These are phyloP conservation scores for Trametopsis cervina DNA, from an alignment of 768 basidiomycete species.

Conservation along the genomic window DNA sequence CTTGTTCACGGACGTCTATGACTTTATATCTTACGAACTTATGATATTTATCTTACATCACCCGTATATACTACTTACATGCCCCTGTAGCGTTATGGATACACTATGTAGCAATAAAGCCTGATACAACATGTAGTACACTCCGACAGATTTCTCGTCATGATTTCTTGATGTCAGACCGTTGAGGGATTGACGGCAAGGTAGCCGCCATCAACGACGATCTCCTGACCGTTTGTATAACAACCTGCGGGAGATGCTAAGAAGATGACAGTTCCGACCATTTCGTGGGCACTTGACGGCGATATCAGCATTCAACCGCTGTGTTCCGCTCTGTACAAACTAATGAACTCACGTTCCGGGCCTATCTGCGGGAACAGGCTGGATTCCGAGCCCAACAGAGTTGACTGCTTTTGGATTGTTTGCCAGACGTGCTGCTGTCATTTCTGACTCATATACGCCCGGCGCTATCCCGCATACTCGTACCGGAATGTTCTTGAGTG, in stretches of 20 bases:
- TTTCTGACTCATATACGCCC: conserved; percentile 70
- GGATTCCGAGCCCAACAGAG: conserved; percentile 50
- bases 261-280: conserved; percentile 74
- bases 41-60: background rate
- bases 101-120: background rate
- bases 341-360: conserved; percentile 55
- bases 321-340: background rate
- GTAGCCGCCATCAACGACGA: conserved; percentile 73
- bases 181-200: conserved; percentile 63
- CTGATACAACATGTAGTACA: background rate
- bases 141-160: background rate
- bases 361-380: conserved; percentile 53
- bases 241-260: conserved; percentile 66
- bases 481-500: conserved; percentile 57
- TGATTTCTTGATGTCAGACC: conserved; percentile 19
- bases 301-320: background rate
- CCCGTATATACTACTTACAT: background rate
- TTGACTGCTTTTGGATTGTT: conserved; percentile 36
- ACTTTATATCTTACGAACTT: background rate
- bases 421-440: conserved; percentile 50
- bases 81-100: background rate
- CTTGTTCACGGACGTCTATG: background rate
- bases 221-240: conserved; percentile 74
- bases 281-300: conserved; percentile 69
- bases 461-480: conserved; percentile 71